Conservation (phyloP, 768 basidiomycete genomes). For the Pulveroboletus frians region DNA sequence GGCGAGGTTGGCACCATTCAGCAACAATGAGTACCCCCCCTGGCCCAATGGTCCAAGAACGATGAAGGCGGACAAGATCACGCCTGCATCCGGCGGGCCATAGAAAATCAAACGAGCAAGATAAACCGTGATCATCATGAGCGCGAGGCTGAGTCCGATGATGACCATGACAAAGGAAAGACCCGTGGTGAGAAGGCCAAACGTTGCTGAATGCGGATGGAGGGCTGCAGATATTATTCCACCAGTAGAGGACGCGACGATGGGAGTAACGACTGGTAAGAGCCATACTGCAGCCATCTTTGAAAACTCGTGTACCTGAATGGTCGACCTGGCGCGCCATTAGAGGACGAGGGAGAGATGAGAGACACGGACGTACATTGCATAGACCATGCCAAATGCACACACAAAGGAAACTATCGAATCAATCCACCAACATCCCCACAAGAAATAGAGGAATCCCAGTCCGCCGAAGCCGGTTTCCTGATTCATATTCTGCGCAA, state of each 20-base stretch:
- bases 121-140: constrained; percentile 48
- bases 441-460: constrained; percentile 37
- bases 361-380: constrained; percentile 33
- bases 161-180: constrained; percentile 40
- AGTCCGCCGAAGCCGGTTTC: constrained; percentile 34
- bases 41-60: constrained; percentile 52
- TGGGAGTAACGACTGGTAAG: constrained; percentile 46
- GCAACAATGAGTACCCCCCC: constrained; percentile 42
- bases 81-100: constrained; percentile 36
- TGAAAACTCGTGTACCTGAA: constrained; percentile 38
- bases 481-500: constrained; percentile 29
- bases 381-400: constrained; percentile 46
- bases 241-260: constrained; percentile 51
- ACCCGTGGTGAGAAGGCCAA: constrained; percentile 40
- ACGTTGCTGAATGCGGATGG: constrained; percentile 29
- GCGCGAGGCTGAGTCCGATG: constrained; percentile 43
- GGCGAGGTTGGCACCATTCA: constrained; percentile 37
- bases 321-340: constrained; percentile 36
- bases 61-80: constrained; percentile 43
- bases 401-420: constrained; percentile 36
- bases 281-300: constrained; percentile 45
- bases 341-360: background rate
- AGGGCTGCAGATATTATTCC: constrained; percentile 41
- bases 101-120: constrained; percentile 40
- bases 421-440: constrained; percentile 52